Conservation (phyloP, 1,139 yeast genomes). For the Candida tropicalis region DNA sequence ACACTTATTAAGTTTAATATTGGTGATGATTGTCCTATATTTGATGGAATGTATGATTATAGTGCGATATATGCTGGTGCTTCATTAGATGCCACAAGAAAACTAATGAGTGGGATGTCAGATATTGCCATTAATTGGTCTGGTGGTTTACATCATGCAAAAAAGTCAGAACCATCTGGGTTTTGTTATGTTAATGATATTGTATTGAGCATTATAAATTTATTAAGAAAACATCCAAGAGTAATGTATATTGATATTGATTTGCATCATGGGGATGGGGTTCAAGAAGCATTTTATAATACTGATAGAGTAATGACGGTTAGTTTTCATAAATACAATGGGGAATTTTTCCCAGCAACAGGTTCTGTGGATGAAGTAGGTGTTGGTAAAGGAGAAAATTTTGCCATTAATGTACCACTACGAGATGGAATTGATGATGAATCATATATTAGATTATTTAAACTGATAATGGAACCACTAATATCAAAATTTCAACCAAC, state of each 20-base stretch:
- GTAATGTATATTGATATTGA: conserved; percentile 94
- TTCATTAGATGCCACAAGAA: conserved; percentile 87
- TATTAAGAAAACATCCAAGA: conserved; percentile 84
- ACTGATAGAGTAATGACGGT: conserved; percentile 96
- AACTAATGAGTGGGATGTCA: conserved; percentile 79
- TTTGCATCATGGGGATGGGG: conserved; percentile 98
- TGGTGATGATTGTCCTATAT: conserved; percentile 97
- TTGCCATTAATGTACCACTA: conserved; percentile 89
- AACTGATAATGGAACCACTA: conserved; percentile 85
- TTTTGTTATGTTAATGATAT: conserved; percentile 96
- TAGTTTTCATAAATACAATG: conserved; percentile 92
- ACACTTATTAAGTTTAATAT: conserved; percentile 80
- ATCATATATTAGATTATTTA: conserved; percentile 74
- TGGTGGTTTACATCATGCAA: conserved; percentile 97
- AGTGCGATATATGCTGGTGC: conserved; percentile 90
- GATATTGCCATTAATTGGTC: conserved; percentile 98
- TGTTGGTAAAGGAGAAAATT: conserved; percentile 82
- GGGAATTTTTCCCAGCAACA: conserved; percentile 96
- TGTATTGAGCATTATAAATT: conserved; percentile 80
- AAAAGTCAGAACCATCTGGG: conserved; percentile 91
- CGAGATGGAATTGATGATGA: conserved; percentile 97
- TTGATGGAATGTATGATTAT: conserved; percentile 91
- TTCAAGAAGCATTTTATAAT: conserved; percentile 94
- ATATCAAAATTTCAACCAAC: conserved; percentile 85
- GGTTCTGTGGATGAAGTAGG: conserved; percentile 89